These are phyloP conservation scores for Lactifluus volemus DNA, from an alignment of 768 basidiomycete genomes.

Conservation along the genomic window DNA sequence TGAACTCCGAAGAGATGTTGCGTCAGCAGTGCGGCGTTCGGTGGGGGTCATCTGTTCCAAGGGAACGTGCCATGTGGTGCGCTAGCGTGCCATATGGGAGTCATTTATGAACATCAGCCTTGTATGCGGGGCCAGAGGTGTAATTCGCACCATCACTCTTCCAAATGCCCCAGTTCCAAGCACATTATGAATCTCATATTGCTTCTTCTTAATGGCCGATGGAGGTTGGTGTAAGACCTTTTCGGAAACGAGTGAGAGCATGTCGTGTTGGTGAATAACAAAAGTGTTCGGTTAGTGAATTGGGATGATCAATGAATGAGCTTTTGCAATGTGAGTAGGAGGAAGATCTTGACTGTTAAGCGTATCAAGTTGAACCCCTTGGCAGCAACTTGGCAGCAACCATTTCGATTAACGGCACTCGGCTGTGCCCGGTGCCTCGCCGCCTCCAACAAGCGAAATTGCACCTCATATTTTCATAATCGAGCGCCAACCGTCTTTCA, in stretches of 20 bases:
- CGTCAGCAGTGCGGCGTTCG: slow-evolving; percentile 47
- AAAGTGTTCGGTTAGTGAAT: not conserved
- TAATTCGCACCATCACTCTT: slow-evolving; percentile 65
- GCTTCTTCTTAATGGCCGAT: slow-evolving; percentile 80
- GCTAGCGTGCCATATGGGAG: slow-evolving; percentile 30
- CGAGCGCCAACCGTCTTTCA: too few relatives aligned
- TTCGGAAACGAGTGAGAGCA: slow-evolving; percentile 32
- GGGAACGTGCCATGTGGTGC: slow-evolving; percentile 73
- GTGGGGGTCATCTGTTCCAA: slow-evolving; percentile 47
- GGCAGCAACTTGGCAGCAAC: too few relatives aligned
- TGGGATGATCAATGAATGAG: not conserved
- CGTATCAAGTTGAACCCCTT: too few relatives aligned
- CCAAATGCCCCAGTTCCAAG: slow-evolving; percentile 86
- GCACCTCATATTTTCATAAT: too few relatives aligned
- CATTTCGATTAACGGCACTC: too few relatives aligned
- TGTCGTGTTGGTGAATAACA: not conserved
- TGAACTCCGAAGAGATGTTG: slow-evolving; percentile 6
- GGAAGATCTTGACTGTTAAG: too few relatives aligned
- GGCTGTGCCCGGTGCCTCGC: too few relatives aligned
- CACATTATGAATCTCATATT: slow-evolving; percentile 61
- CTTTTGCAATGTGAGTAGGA: too few relatives aligned
- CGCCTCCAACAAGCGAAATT: too few relatives aligned
- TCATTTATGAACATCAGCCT: not conserved
- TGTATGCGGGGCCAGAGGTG: not conserved
- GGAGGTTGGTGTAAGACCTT: slow-evolving; percentile 74